Evolutionary conservation across 306 rosid species (phyloP), one percentile per base, ranked within the genome.

Genomic region (Dryas octopetala): DNA sequence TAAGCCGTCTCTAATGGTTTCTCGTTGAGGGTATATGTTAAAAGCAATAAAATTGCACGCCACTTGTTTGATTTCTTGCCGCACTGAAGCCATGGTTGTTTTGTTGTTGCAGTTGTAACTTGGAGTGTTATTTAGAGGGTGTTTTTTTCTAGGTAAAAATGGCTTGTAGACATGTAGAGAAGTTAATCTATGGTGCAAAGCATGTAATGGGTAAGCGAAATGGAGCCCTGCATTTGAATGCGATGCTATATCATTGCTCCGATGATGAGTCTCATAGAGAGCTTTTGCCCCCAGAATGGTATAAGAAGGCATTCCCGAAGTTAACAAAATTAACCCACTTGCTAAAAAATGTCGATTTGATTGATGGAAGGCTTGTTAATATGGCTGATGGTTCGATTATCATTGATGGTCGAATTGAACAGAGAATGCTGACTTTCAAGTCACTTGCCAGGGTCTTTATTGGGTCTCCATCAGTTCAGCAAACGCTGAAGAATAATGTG

Each of bases 291-390:
- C 23, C 26, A n/a, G 88, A 84, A 13, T 85, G 96, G 96, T 85
- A 82, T 52, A 83, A 68, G 62, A 79, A 79, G 16, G 84, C 76
- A 14, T 84, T 85, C 81, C 85, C 76, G 12, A 85, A 86, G 86
- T 48, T 91, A 2, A 54, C 61, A 23, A 80, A 82, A 54, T 67
- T 89, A 81, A 14, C 88, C 67, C 75, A 59, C 62, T 19, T 66
- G 80, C 81, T 94, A 55, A 88, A 74, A 68, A 72, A 86, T 69
- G 91, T 88, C 76, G 95, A 91, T 69, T 73, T 79, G 38, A 49
- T 82, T 46, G 89, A 90, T 51, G 95, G 97, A 66, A 84, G 84
- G 74, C 89, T 95, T 44, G 86, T 90, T 70, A 83, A 90, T 71
- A n/a, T 83, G 11, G 70, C 38, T 48, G 84, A 69, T 54, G 88